Evolutionary conservation across 352 stramenopile genomes (phyloP).

Genomic region (Phytophthora pini): DNA sequence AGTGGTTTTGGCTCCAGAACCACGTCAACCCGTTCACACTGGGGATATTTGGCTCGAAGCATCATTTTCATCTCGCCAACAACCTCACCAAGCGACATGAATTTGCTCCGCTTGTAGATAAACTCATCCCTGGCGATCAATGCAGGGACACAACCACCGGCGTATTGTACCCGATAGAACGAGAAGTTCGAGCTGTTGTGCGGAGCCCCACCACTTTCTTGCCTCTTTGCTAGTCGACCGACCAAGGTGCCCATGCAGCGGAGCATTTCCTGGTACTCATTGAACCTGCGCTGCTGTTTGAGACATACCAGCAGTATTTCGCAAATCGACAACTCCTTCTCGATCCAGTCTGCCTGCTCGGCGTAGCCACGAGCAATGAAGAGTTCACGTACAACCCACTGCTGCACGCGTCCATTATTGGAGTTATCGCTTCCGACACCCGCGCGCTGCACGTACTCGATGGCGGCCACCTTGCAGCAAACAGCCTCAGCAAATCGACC

Average conservation of each 20-base stretch:
- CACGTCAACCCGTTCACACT: slow-evolving; percentile 67
- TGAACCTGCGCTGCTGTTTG: slow-evolving; percentile 39
- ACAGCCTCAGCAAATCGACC: slow-evolving; percentile 62
- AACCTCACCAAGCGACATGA: slow-evolving; percentile 73
- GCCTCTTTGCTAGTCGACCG: slow-evolving; percentile 35
- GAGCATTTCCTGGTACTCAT: slow-evolving; percentile 63
- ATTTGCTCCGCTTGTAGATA: slow-evolving; percentile 80
- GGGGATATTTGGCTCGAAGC: slow-evolving; percentile 55
- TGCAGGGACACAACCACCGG: slow-evolving; percentile 57
- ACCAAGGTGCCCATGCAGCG: slow-evolving; percentile 45
- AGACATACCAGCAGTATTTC: slow-evolving; percentile 53
- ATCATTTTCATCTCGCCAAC: slow-evolving; percentile 66
- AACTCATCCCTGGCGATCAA: slow-evolving; percentile 56
- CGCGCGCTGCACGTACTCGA: slow-evolving; percentile 43
- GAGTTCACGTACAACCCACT: slow-evolving; percentile 55
- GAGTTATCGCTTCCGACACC: slow-evolving; percentile 4
- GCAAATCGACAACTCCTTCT: slow-evolving; percentile 61
- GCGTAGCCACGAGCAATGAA: slow-evolving; percentile 46
- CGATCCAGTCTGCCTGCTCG: slow-evolving; percentile 52
- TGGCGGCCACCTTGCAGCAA: slow-evolving; percentile 57
- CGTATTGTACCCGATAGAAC: slow-evolving; percentile 67
- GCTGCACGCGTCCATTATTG: slow-evolving; percentile 18
- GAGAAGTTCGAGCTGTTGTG: slow-evolving; percentile 30
- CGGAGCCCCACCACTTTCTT: slow-evolving; percentile 20
- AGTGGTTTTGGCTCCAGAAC: slow-evolving; percentile 61